These are phyloP conservation scores for Graphilbum ipis-grandicollis DNA, from an alignment of 2,329 filamentous ascomycete species.

Conservation along the genomic window DNA sequence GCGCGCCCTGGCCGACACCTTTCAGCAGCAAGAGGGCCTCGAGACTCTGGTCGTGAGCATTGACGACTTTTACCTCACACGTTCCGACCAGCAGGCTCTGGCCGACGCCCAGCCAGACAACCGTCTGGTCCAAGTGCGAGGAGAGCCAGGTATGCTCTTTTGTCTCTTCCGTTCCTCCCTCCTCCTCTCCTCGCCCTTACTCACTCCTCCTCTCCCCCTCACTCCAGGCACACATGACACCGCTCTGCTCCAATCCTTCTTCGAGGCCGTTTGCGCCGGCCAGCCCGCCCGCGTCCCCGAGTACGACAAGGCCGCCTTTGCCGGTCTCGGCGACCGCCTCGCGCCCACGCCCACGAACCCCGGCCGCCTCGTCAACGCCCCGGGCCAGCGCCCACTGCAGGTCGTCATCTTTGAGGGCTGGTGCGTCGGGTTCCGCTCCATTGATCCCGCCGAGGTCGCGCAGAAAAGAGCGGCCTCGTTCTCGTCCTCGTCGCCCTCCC, in stretches of 20 bases:
- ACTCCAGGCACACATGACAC: slow-evolving; percentile 49
- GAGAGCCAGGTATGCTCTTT: slow-evolving; percentile 64
- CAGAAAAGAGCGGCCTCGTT: slow-evolving; percentile 21
- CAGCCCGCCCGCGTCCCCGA: slow-evolving; percentile 42
- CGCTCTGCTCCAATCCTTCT: slow-evolving; percentile 42
- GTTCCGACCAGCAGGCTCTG: slow-evolving; percentile 47
- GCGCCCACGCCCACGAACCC: slow-evolving; percentile 40
- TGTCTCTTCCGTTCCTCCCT: no score
- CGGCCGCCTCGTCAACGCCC: slow-evolving; percentile 33
- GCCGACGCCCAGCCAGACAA: slow-evolving; percentile 51
- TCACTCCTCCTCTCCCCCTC: no score
- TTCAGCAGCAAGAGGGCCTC: slow-evolving; percentile 38
- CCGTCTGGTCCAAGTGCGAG: slow-evolving; percentile 61
- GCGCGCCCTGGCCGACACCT: slow-evolving; percentile 41
- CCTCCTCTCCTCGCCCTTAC: neutral
- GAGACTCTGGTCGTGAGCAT: slow-evolving; percentile 60
- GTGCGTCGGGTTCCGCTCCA: slow-evolving; percentile 68
- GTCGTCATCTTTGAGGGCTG: slow-evolving; percentile 79
- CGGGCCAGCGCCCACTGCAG: slow-evolving; percentile 28
- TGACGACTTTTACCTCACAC: slow-evolving; percentile 77
- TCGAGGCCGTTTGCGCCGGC: slow-evolving; percentile 36
- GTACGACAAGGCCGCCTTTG: slow-evolving; percentile 71
- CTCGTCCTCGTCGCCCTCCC: slow-evolving; percentile 16
- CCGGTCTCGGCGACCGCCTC: slow-evolving; percentile 59
- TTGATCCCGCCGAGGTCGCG: slow-evolving; percentile 31